phyloP scores from a whole-genome alignment of 148 eudicot species.

The Rhododendron griersonianum region DNA sequence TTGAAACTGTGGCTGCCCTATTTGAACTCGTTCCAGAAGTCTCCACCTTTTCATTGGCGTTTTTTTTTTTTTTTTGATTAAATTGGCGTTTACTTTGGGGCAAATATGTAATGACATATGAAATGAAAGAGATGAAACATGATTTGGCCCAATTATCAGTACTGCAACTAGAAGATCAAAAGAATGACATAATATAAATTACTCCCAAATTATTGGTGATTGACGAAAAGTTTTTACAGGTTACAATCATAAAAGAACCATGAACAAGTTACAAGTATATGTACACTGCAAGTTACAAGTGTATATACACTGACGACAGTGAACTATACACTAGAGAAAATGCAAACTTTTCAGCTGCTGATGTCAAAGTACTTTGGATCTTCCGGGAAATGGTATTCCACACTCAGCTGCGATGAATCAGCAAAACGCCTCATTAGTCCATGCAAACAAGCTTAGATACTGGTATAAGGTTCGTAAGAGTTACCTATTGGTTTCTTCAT shows the following conservation, averaged over 20 bases:
- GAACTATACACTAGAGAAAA: background rate
- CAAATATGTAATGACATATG: background rate
- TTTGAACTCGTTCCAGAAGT: no score
- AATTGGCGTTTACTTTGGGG: background rate
- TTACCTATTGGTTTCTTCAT: background rate
- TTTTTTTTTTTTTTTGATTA: no score
- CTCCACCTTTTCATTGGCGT: background rate
- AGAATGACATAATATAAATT: background rate
- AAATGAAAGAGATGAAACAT: background rate
- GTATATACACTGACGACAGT: background rate
- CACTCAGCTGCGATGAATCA: conserved; percentile 47
- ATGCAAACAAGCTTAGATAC: background rate
- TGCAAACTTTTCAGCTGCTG: conserved; percentile 30
- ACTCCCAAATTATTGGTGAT: background rate
- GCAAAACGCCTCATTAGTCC: background rate
- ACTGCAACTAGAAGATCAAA: background rate
- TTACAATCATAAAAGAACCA: background rate
- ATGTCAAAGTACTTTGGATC: conserved; percentile 79
- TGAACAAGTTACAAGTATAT: background rate
- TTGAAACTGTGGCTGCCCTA: no score
- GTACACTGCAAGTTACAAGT: background rate
- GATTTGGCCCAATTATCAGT: background rate
- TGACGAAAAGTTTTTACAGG: background rate
- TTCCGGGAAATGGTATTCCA: conserved; percentile 70
- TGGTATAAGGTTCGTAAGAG: background rate